A percentile compares a stretch with the other conserved stretches of the same genome.
phyloP scores from a whole-genome alignment of 192 early-diverging fungal species.

The Geranomyces michiganensis region DNA sequence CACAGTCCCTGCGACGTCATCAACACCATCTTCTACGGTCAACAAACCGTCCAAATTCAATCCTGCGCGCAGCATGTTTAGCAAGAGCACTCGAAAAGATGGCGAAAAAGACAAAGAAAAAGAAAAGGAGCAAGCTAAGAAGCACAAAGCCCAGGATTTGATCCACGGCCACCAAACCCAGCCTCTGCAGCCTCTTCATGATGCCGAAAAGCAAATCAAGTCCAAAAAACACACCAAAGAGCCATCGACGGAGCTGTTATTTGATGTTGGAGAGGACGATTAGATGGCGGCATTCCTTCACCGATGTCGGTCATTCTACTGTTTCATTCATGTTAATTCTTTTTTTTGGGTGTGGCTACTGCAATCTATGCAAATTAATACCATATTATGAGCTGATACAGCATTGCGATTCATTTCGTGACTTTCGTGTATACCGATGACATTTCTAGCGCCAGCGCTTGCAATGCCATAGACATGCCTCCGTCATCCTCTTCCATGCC shows the following conservation, averaged over 20 bases:
- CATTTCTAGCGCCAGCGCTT: conserved; percentile 40
- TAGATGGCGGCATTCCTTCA: too few relatives aligned
- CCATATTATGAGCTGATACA: too few relatives aligned
- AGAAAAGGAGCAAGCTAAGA: conserved; percentile 5
- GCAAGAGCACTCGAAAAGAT: background rate
- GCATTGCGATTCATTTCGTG: background rate
- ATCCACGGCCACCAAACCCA: background rate
- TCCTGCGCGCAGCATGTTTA: background rate
- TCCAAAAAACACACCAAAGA: conserved; percentile 6
- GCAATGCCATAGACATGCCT: conserved; percentile 32
- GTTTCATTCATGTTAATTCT: too few relatives aligned
- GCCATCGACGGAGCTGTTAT: conserved; percentile 19
- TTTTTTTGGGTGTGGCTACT: too few relatives aligned
- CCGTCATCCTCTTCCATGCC: conserved; percentile 23
- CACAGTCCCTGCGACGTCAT: background rate
- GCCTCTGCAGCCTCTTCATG: background rate
- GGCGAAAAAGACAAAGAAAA: conserved; percentile 9
- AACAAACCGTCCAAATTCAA: background rate
- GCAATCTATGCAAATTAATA: too few relatives aligned
- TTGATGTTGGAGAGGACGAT: conserved; percentile 11
- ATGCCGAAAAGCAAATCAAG: conserved; percentile 2
- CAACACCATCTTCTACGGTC: background rate
- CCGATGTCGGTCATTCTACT: too few relatives aligned
- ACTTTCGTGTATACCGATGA: conserved; percentile 4
- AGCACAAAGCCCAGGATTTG: background rate